A percentile compares a stretch with the other conserved stretches of the same genome.
Evolutionary conservation across 805 yeast genomes (phyloP).

Genomic region (Starmerella cellae): DNA sequence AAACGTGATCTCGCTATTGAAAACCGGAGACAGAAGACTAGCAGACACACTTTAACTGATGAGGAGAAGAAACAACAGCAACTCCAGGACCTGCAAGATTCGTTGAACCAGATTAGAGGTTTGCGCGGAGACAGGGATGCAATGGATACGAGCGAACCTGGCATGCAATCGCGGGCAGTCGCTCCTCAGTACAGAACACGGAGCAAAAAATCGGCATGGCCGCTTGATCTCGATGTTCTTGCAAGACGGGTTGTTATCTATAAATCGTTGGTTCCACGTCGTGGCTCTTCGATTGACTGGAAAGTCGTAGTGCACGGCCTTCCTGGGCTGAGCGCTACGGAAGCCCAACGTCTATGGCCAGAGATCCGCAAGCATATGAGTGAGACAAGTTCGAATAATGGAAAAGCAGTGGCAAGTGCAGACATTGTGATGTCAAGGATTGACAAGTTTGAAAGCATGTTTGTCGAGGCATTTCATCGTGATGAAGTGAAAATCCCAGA

Average conservation of each 20-base stretch:
- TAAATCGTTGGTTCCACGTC: slow-evolving; percentile 56
- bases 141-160: neutral
- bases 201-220: neutral
- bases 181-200: too few relatives aligned
- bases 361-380: slow-evolving; percentile 32
- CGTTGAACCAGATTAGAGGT: neutral
- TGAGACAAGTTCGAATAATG: slow-evolving; percentile 43
- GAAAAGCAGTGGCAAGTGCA: slow-evolving; percentile 30
- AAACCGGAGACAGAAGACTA: neutral
- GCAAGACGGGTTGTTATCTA: slow-evolving; percentile 19
- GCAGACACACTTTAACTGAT: too few relatives aligned
- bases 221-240: slow-evolving; percentile 1
- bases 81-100: neutral
- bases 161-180: too few relatives aligned
- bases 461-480: slow-evolving; percentile 44
- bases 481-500: slow-evolving; percentile 33
- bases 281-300: slow-evolving; percentile 49
- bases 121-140: neutral
- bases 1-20: neutral
- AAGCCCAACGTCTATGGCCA: slow-evolving; percentile 47
- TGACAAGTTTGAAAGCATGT: slow-evolving; percentile 52
- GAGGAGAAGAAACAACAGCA: neutral
- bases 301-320: slow-evolving; percentile 41
- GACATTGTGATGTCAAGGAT: slow-evolving; percentile 17
- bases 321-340: slow-evolving; percentile 21